Percentiles rank a stretch among this genome's conserved stretches.
Evolutionary conservation across 2,329 filamentous ascomycete species (phyloP).

Genomic region (Pseudogymnoascus pannorum): DNA sequence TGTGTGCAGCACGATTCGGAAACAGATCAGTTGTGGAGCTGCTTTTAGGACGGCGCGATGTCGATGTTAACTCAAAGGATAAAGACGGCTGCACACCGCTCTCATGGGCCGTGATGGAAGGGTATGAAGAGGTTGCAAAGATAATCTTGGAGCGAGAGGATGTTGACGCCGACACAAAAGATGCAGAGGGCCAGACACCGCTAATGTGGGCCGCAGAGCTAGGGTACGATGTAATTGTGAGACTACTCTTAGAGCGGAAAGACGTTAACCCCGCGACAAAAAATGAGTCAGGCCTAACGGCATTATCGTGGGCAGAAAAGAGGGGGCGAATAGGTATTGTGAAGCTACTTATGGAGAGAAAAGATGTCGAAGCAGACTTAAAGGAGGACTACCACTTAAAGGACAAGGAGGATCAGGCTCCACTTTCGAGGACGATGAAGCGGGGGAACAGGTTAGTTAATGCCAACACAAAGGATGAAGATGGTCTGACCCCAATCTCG

Average conservation of each 20-base stretch:
- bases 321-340: neutral
- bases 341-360: neutral
- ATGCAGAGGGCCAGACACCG: neutral
- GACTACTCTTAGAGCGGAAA: neutral
- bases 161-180: neutral
- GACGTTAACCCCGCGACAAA: neutral
- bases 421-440: neutral
- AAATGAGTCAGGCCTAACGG: neutral
- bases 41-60: neutral
- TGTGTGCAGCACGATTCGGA: neutral
- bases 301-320: conserved; percentile 1
- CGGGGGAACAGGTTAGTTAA: neutral
- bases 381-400: neutral
- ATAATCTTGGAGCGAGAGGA: neutral
- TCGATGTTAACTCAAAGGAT: neutral
- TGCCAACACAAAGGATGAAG: neutral
- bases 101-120: neutral
- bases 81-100: neutral
- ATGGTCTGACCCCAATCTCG: neutral
- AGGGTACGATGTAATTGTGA: neutral
- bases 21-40: neutral
- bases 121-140: neutral
- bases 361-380: neutral
- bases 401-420: neutral
- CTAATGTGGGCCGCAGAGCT: neutral